Percentiles rank a stretch among this genome's conserved stretches.
phyloP scores from a whole-genome alignment of 2,329 filamentous ascomycete species.

The Graphilbum fragrans region DNA sequence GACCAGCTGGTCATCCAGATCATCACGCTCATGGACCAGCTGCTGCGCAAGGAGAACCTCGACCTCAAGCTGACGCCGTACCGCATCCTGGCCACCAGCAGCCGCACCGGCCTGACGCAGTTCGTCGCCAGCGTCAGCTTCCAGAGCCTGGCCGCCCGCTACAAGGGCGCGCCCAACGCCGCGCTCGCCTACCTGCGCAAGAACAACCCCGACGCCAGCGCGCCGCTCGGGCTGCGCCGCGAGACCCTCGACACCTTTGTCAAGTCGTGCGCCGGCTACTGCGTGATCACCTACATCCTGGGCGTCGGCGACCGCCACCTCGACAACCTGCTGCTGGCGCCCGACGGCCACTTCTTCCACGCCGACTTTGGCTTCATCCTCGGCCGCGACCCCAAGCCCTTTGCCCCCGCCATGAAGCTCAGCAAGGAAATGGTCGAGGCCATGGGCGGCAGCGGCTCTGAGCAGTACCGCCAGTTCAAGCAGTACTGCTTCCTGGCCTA shows the following conservation, averaged over 20 bases:
- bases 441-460: conserved; percentile 76
- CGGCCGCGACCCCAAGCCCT: conserved; percentile 91
- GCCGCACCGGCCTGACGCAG: conserved; percentile 80
- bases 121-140: conserved; percentile 82
- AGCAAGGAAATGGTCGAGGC: conserved; percentile 98
- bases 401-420: conserved; percentile 93
- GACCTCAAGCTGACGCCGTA: conserved; percentile 93
- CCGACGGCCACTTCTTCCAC: conserved; percentile 92
- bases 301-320: conserved; percentile 93
- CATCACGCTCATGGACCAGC: conserved; percentile 93
- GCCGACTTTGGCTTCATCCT: conserved; percentile 98
- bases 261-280: conserved; percentile 93
- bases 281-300: conserved; percentile 94
- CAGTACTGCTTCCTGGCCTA: conserved; percentile 95
- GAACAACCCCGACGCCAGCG: conserved; percentile 77
- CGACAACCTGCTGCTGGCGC: conserved; percentile 84
- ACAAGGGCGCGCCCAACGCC: conserved; percentile 49
- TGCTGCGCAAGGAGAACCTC: conserved; percentile 89
- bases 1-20: conserved; percentile 96
- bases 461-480: conserved; percentile 80
- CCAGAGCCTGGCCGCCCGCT: conserved; percentile 72
- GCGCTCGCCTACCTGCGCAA: conserved; percentile 75
- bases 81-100: conserved; percentile 87
- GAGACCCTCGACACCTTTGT: conserved; percentile 93
- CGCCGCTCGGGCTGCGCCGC: conserved; percentile 75